Conservation (phyloP, 495 filamentous ascomycete species). For the Podospora australis region DNA sequence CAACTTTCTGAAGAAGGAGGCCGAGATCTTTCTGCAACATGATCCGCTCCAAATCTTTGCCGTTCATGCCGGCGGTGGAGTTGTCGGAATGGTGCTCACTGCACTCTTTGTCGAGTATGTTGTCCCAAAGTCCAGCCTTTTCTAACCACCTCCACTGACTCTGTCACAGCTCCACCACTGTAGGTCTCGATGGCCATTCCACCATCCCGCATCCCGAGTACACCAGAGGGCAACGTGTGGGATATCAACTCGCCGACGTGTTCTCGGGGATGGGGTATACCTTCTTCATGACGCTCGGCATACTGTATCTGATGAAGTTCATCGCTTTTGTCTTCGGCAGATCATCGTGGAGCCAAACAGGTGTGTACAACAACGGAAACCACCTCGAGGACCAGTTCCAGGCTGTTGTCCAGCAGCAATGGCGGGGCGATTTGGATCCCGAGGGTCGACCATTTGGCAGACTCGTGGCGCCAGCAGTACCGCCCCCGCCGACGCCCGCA, state of each 20-base stretch:
- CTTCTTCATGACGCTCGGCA: conserved; percentile 11
- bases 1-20: conserved; percentile 9
- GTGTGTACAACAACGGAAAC: background rate
- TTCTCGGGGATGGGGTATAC: conserved; percentile 12
- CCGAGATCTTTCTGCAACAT: conserved; percentile 8
- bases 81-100: conserved; percentile 15
- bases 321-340: background rate
- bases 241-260: conserved; percentile 9
- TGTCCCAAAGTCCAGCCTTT: background rate
- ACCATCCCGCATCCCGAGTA: conserved; percentile 13
- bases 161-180: conserved; percentile 4
- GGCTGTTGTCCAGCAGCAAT: background rate
- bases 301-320: conserved; percentile 15
- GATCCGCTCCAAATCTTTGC: conserved; percentile 17
- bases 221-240: conserved; percentile 6
- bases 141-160: background rate
- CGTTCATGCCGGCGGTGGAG: conserved; percentile 14
- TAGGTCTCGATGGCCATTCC: conserved; percentile 15
- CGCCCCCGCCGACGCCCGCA: background rate
- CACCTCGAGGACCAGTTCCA: background rate
- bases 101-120: conserved; percentile 12
- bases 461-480: background rate
- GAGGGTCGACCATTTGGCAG: background rate
- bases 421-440: conserved; percentile 2
- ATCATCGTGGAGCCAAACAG: background rate